Evolutionary conservation across 2,329 filamentous ascomycete species (phyloP), one percentile per base, ranked within the genome.

Genomic region (Botrytis hyacinthi): DNA sequence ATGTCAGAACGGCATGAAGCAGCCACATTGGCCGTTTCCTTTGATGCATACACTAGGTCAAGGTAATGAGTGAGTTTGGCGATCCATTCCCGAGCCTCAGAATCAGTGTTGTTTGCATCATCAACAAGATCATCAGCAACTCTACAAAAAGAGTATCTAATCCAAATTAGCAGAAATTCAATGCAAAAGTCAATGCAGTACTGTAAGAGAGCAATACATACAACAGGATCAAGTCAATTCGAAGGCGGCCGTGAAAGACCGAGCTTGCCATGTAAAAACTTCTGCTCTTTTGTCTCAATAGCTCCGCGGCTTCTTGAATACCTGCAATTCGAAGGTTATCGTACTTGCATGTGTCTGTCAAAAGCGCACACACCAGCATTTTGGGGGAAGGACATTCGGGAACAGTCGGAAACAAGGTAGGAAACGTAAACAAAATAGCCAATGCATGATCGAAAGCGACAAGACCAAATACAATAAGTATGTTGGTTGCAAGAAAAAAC

Each of bases 121-220:
- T 94, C 92, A 14, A 94, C 87, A 7, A 94, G 83, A 77, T 94
- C 91, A 79, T 94, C 92, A 1, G 91, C 91, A 16, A 93, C 87
- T 18, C 92, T 86, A 77, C 92, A 94, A 79, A 93, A 93, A 0
- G 91, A 92, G 79, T 93, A 93, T 6, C 87, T 88, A 60, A 14
- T 35, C n/a, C 4, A 20, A 7, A 67, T 80, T 54, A 81, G 61
- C 32, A 35, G 37, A 18, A 7, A 37, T 37, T 44, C 6, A n/a
- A 29, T 29, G 42, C 42, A 44, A 32, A 32, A 12, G 29, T n/a
- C 32, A 20, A 26, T 3, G n/a, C 16, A 8, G 26, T 18, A 5
- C 16, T 22, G 7, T 29, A 18, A 12, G 51, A 29, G 29, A 29
- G 40, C 8, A n/a, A 22, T 20, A 79, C 86, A 80, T 79, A 88